Base-by-base conservation (phyloP, 1,284 basidiomycete species). In the Cutaneotrichosporon daszewskae region DNA sequence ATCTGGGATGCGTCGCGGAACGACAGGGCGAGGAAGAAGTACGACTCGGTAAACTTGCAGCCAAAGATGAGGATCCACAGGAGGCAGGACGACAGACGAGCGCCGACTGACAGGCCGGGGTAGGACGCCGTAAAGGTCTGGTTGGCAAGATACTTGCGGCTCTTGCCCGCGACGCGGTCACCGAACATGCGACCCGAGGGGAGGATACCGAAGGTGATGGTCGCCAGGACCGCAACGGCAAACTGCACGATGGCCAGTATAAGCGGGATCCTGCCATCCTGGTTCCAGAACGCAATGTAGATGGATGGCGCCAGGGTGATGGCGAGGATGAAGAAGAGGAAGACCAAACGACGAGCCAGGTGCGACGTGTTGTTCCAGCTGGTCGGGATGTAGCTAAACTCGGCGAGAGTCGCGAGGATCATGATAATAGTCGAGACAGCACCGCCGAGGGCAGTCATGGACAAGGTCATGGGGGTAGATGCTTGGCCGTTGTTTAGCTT, bases 361-460 rank as follows among this genome's bases (percentile, higher is more conserved):
- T 95, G 90, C 5, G 89, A 90, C 12, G 90, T 87, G 73, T 94
- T 95, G 72, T 92, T 94, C 91, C 91, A 95, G 18, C 87, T 94
- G 3, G 88, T 87, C 1, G 91, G 91, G 64, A 96, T 91, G 74
- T 94, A 95, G 34, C 85, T 84, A 71, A 94, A 94, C 73, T 95
- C 91, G 51, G 83, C 83, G 37, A 94, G 75, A 4, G 91, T 95
- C 32, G 91, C 91, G 53, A 80, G 74, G 43, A 95, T 89, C 89
- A 92, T 94, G 74, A 95, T 94, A 45, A 87, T 60, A 0, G 88
- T 85, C 2, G 91, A 82, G 35, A 95, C 85, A 3, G 84, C 87
- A 43, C 91, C 91, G 37, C 91, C 91, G 1, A 95, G 79, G 4
- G 88, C 91, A 10, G 83, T 83, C 18, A 85, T 87, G 20, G 86